Base-by-base conservation (phyloP, 192 early-diverging fungal genomes). In the Umbelopsis sp. region DNA sequence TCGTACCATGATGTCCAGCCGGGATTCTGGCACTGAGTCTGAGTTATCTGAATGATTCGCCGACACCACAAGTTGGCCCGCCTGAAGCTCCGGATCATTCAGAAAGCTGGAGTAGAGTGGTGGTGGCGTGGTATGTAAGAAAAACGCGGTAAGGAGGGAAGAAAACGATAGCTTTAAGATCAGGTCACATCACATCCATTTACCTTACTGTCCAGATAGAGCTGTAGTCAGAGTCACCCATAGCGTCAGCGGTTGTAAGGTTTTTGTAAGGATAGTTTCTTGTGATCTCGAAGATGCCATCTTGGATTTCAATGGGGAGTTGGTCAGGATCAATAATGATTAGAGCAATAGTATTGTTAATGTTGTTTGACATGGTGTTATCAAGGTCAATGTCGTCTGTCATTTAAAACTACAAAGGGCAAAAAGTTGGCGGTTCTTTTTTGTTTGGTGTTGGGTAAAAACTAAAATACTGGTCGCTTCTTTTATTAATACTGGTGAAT, bases 1-100 rank as follows among this genome's bases (percentile, higher is more conserved):
- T 36, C 78, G 77, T 53, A 89, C 74, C 44, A 75, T 47, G 29
- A 89, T 83, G 22, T 86, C 78, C 65, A 80, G 66, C 2, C 45
- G 31, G 31, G 77, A 36, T 29, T 68, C 66, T 20, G 4, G 8
- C 17, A 9, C 31, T 24, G 50, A 22, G 10, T 62, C 52, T 22
- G 22, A 50, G 53, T 77, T 72, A 49, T 59, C 41, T 24, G 59
- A 29, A 53, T 66, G 62, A 16, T 73, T 41, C 44, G 73, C 52
- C 11, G 50, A 49, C 32, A 74, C 66, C 12, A 50, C 36, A 7
- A 67, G 32, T 44, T 79, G 67, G 2, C 79, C 79, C 25, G 70
- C 51, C 16, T 50, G 47, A 21, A 81, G 36, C 51, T 71, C 56
- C 16, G 44, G 76, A 66, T 81, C 79, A 69, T 69, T 68, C 22